phyloP scores from a whole-genome alignment of 495 filamentous ascomycete genomes.

The Hypoxylon subgilvum region DNA sequence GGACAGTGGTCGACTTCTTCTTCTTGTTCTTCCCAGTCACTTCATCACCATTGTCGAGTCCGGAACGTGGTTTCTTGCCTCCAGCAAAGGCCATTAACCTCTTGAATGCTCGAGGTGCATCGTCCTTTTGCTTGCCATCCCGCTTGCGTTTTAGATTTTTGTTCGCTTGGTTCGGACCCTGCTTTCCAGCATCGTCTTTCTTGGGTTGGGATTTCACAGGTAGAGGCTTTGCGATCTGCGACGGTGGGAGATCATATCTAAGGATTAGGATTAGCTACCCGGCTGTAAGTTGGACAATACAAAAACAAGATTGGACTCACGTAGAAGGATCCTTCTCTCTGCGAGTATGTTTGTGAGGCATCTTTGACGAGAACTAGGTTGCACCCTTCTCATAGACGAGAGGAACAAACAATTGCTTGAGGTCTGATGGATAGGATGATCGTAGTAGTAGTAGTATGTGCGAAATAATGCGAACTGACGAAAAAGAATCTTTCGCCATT shows the following conservation, averaged over 20 bases:
- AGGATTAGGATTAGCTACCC: conserved; percentile 47
- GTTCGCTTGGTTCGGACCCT: conserved; percentile 28
- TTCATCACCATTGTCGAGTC: conserved; percentile 70
- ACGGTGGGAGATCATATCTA: conserved; percentile 78
- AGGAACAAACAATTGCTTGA: not conserved
- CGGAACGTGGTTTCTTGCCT: conserved; percentile 63
- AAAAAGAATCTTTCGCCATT: too few species aligned
- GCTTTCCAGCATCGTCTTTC: conserved; percentile 42
- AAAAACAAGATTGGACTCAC: conserved; percentile 26
- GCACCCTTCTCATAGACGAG: not conserved
- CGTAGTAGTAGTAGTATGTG: too few species aligned
- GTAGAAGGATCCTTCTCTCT: conserved; percentile 58
- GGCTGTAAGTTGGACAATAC: conserved; percentile 15
- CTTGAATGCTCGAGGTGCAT: conserved; percentile 85
- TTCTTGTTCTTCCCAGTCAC: conserved; percentile 57
- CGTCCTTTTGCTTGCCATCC: conserved; percentile 62
- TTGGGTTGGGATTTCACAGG: conserved; percentile 54
- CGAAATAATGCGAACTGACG: too few species aligned
- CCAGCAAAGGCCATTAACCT: conserved; percentile 75
- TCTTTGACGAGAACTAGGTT: conserved; percentile 41
- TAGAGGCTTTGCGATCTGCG: conserved; percentile 70
- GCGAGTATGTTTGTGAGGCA: conserved; percentile 87
- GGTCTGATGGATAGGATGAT: too few species aligned
- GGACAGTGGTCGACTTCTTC: conserved; percentile 34
- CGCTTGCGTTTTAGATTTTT: conserved; percentile 57